Base-by-base conservation (phyloP, 768 basidiomycete species). In the Mycena maculata region DNA sequence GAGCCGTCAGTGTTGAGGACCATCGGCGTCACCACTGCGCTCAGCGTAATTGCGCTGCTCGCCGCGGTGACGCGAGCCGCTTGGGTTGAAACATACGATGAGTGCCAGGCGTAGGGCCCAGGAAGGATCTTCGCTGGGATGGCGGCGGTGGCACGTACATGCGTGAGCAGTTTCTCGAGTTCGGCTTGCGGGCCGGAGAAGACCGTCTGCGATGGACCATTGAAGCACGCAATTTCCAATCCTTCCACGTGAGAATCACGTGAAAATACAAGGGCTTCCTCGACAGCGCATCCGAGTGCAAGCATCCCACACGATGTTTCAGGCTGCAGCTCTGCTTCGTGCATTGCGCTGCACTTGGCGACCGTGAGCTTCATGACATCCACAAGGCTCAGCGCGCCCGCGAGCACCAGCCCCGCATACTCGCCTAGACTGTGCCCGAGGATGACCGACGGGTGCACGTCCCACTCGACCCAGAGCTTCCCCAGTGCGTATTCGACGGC, bases 341-440 rank as follows among this genome's bases (percentile, higher is more conserved):
- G 22, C 11, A 48, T 36, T 7, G 60, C 22, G 6, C 33, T n/a
- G 48, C 48, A 23, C 33, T 61, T 61, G 47, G 60, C 30, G 18
- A 61, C 47, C 25, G 52, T n/a, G 27, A 61, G 33, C 28, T 39
- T 41, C 60, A 61, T 61, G 12, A 36, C 20, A 61, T 61, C 60
- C 20, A 30, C 47, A 9, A 61, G 25, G 8, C 47, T 49, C 23
- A 61, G 38, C 16, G 47, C 48, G 22, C 60, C 60, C 18, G 60
- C 45, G 20, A 61, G 30, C 23, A 50, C 60, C 47, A 61, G 42
- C 15, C 31, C 60, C 16, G 52, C 48, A 36, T 61, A 61, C 39
- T 61, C 60, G 30, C 60, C 60, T 48, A 61, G 42, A 48, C 60
- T 61, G 33, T 61, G 60, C n/a, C 60, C 60, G 8, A 61, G 47